Evolutionary conservation across 2,329 filamentous ascomycete genomes (phyloP).

Genomic region (Talaromyces sp.): DNA sequence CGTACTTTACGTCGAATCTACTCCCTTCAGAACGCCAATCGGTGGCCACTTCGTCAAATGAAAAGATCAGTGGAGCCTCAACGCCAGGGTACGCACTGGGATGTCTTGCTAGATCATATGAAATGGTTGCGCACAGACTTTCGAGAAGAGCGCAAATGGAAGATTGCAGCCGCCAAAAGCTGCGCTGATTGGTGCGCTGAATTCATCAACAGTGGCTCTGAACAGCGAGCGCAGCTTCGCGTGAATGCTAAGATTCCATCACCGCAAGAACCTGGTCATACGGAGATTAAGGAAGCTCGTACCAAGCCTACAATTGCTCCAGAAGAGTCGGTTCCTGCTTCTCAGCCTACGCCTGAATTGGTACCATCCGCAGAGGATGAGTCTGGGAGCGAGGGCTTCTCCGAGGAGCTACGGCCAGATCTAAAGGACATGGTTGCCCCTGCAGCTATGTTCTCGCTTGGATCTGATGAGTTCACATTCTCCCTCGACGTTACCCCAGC

Average conservation of each 20-base stretch:
- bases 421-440: slow-evolving; percentile 50
- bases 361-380: slow-evolving; percentile 60
- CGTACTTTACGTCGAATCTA: slow-evolving; percentile 82
- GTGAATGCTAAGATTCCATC: slow-evolving; percentile 45
- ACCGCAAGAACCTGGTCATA: slow-evolving; percentile 18
- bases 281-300: slow-evolving; percentile 19
- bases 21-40: slow-evolving; percentile 80
- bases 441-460: slow-evolving; percentile 75
- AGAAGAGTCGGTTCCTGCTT: slow-evolving; percentile 24
- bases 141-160: slow-evolving; percentile 90
- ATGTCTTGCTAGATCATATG: slow-evolving; percentile 82
- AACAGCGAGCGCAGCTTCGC: slow-evolving; percentile 63
- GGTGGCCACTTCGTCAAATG: slow-evolving; percentile 87
- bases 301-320: slow-evolving; percentile 17
- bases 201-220: slow-evolving; percentile 62
- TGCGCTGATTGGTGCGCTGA: slow-evolving; percentile 78
- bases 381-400: slow-evolving; percentile 42
- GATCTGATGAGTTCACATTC: slow-evolving; percentile 75
- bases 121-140: slow-evolving; percentile 99
- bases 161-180: slow-evolving; percentile 70
- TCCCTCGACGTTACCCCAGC: slow-evolving; percentile 67
- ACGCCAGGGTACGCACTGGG: slow-evolving; percentile 72
- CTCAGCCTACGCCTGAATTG: slow-evolving; percentile 61
- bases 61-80: slow-evolving; percentile 77
- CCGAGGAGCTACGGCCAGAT: slow-evolving; percentile 40